Evolutionary conservation across 2,329 filamentous ascomycete species (phyloP), one percentile per base, ranked within the genome.

Genomic region (Aureobasidium uvarum): DNA sequence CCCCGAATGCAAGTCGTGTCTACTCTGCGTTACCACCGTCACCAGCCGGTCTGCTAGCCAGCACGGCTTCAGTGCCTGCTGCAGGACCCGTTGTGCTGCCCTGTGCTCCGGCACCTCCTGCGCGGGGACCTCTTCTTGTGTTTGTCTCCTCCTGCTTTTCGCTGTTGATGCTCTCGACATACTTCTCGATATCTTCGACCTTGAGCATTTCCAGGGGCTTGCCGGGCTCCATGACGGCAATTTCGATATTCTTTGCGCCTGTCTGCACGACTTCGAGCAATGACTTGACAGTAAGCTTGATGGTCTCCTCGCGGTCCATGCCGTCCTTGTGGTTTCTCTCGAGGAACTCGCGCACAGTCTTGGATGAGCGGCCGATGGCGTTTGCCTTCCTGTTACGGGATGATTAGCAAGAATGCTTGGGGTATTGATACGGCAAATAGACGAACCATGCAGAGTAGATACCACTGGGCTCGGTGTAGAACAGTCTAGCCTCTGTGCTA

Each of bases 101-200:
- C 31, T 66, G 56, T 14, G 68, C 70, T 14, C 71, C 70, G 58
- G 69, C 70, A 62, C 69, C 72, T 50, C 72, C 73, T 72, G 70
- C 80, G 73, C 77, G 72, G 43, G 88, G 84, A 66, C 90, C 89
- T 51, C 96, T 96, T 89, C 96, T 96, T 85, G 92, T 96, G 46
- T 91, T 92, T 28, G 94, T 94, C 83, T 99, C 95, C 79, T 98
- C 95, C 77, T 96, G 93, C 86, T 99, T 99, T 85, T 99, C 96
- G 74, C 93, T 90, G 83, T 99, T 96, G 78, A 99, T 99, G 79
- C 87, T 95, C 87, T 98, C 98, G 75, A 99, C 96, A 75, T 96
- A 97, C 72, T 86, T 86, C 83, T 99, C 95, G 74, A 99, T 99
- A 74, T 96, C 91, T 78, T 98, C 94, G 38, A 94, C 89, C 2